These are phyloP conservation scores for Cucumis melo DNA, from an alignment of 306 rosid species.

Conservation along the genomic window DNA sequence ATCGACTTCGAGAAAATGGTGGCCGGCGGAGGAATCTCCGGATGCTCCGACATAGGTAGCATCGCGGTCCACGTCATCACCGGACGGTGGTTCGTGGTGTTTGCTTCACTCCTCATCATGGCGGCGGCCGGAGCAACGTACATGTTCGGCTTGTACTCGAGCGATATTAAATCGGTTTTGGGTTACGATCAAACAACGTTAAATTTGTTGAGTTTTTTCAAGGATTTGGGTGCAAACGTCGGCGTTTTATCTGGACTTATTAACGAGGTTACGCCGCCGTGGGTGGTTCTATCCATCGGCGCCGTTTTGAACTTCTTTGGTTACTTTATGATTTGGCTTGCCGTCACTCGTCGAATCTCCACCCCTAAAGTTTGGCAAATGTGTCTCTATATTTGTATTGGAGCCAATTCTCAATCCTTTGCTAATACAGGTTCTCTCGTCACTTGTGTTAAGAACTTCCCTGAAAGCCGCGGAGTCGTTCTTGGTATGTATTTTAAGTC, in stretches of 20 bases:
- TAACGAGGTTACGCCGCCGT: conserved; percentile 13
- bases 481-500: conserved; percentile 14
- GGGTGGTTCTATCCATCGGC: conserved; percentile 12
- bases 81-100: conserved; percentile 16
- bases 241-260: conserved; percentile 10
- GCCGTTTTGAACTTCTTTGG: conserved; percentile 8
- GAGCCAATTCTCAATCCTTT: conserved; percentile 12
- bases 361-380: conserved; percentile 6
- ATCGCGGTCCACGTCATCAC: neutral
- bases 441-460: conserved; percentile 64
- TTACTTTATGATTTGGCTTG: conserved; percentile 15
- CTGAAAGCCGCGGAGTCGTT: conserved; percentile 51
- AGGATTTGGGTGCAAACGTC: conserved; percentile 10
- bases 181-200: conserved; percentile 11
- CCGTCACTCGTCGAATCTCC: neutral
- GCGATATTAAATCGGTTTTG: neutral
- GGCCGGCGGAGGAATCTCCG: neutral
- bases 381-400: conserved; percentile 10
- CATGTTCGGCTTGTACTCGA: conserved; percentile 8
- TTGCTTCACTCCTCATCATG: conserved; percentile 13
- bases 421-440: conserved; percentile 53
- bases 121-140: conserved; percentile 12
- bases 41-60: neutral
- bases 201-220: conserved; percentile 8
- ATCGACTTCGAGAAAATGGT: neutral